A percentile compares a stretch with the other conserved stretches of the same genome.
Evolutionary conservation across 2,329 filamentous ascomycete species (phyloP).

Genomic region (Chaetomium sp.): DNA sequence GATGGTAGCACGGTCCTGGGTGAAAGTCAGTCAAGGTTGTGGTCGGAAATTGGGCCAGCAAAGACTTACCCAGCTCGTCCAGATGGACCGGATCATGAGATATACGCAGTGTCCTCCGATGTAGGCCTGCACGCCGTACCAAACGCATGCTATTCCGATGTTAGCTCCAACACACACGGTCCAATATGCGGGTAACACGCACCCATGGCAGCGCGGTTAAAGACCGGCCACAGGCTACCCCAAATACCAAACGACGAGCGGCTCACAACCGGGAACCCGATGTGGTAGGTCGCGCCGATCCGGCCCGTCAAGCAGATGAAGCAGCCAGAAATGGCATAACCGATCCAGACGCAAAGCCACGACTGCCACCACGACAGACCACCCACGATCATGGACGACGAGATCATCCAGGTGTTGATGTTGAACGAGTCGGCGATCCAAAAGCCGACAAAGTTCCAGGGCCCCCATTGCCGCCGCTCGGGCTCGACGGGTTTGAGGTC

Average conservation of each 20-base stretch:
- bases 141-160: constrained; percentile 65
- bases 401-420: constrained; percentile 95
- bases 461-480: constrained; percentile 77
- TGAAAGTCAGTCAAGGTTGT: constrained; percentile 19
- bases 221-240: constrained; percentile 85
- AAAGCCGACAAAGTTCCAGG: constrained; percentile 87
- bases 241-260: constrained; percentile 84
- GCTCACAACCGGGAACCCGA: constrained; percentile 81
- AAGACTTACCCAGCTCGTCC: constrained; percentile 63
- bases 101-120: constrained; percentile 85
- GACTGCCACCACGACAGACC: constrained; percentile 91
- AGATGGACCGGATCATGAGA: constrained; percentile 85
- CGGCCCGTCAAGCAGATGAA: constrained; percentile 80
- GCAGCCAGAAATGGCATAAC: constrained; percentile 73
- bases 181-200: constrained; percentile 33
- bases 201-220: constrained; percentile 83
- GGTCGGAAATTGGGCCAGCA: not conserved
- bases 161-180: constrained; percentile 15
- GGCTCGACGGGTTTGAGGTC: constrained; percentile 82
- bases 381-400: constrained; percentile 74
- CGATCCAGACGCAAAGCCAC: constrained; percentile 85
- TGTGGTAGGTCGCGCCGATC: constrained; percentile 85
- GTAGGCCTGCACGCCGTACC: constrained; percentile 73
- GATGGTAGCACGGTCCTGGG: constrained; percentile 55
- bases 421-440: constrained; percentile 87